These are phyloP conservation scores for Irpex sp. DNA, from an alignment of 1,284 basidiomycete genomes.

Conservation along the genomic window DNA sequence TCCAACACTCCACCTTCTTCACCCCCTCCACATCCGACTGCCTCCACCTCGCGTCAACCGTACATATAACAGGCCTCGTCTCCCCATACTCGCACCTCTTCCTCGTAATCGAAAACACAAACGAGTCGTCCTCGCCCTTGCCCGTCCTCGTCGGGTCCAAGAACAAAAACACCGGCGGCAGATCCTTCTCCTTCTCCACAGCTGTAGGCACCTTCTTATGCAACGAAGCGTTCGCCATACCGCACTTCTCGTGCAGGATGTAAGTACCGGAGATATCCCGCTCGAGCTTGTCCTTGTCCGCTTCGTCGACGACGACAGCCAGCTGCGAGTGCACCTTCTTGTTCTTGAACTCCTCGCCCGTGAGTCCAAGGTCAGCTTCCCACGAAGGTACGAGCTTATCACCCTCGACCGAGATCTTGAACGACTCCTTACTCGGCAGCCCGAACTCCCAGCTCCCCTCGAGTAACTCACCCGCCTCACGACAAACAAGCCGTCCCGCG, in stretches of 20 bases:
- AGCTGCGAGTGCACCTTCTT: slow-evolving; percentile 69
- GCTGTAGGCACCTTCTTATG: slow-evolving; percentile 57
- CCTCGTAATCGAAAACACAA: slow-evolving; percentile 80
- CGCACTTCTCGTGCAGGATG: slow-evolving; percentile 79
- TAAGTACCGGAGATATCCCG: slow-evolving; percentile 82
- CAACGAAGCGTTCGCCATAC: slow-evolving; percentile 85
- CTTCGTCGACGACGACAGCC: slow-evolving; percentile 54
- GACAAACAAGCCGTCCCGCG: slow-evolving; percentile 72
- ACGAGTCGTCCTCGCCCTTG: slow-evolving; percentile 67
- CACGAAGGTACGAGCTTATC: slow-evolving; percentile 78
- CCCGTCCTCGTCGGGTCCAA: slow-evolving; percentile 83
- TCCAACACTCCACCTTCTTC: slow-evolving; percentile 49
- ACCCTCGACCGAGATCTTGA: slow-evolving; percentile 65
- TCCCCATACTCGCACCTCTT: slow-evolving; percentile 80
- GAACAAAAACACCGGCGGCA: slow-evolving; percentile 77
- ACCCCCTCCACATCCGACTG: slow-evolving; percentile 53
- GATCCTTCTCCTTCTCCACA: slow-evolving; percentile 42
- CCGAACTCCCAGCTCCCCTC: slow-evolving; percentile 81
- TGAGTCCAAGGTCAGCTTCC: slow-evolving; percentile 82
- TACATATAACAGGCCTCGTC: slow-evolving; percentile 71
- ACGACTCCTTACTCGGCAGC: slow-evolving; percentile 58
- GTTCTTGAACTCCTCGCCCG: slow-evolving; percentile 59
- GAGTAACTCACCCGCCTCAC: slow-evolving; percentile 45
- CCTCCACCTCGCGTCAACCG: slow-evolving; percentile 72
- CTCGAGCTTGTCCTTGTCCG: slow-evolving; percentile 59